phyloP scores from a whole-genome alignment of 1,284 basidiomycete genomes.

The Athelia psychrophila region DNA sequence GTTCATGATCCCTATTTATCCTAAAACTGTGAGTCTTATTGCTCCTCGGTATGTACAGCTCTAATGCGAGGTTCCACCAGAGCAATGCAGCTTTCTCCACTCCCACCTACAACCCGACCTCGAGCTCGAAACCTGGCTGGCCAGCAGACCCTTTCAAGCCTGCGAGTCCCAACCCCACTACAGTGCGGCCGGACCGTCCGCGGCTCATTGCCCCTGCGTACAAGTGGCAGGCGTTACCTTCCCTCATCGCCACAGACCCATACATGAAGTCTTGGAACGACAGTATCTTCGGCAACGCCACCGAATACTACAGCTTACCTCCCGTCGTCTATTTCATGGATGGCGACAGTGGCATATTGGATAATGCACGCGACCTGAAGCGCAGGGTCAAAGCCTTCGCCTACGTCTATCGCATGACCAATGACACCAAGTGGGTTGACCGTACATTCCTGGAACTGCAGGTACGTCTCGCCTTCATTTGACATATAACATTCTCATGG shows the following conservation, averaged over 20 bases:
- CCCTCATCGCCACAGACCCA: conserved; percentile 81
- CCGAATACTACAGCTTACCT: conserved; percentile 56
- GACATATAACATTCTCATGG: background rate
- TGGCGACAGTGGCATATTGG: conserved; percentile 89
- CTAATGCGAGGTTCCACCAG: conserved; percentile 32
- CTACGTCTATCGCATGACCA: conserved; percentile 90
- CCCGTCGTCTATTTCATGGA: conserved; percentile 77
- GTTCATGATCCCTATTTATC: conserved; percentile 84
- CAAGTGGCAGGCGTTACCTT: conserved; percentile 86
- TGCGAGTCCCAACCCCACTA: conserved; percentile 52
- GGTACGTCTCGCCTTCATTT: conserved; percentile 36
- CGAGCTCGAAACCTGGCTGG: conserved; percentile 58
- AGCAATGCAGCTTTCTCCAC: conserved; percentile 77
- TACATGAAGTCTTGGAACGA: conserved; percentile 90
- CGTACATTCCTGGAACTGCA: conserved; percentile 82
- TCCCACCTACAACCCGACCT: conserved; percentile 67
- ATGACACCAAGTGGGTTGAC: conserved; percentile 87
- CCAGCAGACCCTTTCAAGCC: conserved; percentile 75
- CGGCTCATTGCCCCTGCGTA: conserved; percentile 91
- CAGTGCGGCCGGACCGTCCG: conserved; percentile 78
- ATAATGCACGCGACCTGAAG: conserved; percentile 89
- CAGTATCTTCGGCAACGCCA: conserved; percentile 90
- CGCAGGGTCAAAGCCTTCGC: conserved; percentile 89
- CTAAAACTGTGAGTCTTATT: conserved; percentile 66
- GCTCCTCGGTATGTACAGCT: background rate